A percentile compares a stretch with the other conserved stretches of the same genome.
Evolutionary conservation across 1,139 yeast genomes (phyloP).

Genomic region (Saccharomyces hybrid): DNA sequence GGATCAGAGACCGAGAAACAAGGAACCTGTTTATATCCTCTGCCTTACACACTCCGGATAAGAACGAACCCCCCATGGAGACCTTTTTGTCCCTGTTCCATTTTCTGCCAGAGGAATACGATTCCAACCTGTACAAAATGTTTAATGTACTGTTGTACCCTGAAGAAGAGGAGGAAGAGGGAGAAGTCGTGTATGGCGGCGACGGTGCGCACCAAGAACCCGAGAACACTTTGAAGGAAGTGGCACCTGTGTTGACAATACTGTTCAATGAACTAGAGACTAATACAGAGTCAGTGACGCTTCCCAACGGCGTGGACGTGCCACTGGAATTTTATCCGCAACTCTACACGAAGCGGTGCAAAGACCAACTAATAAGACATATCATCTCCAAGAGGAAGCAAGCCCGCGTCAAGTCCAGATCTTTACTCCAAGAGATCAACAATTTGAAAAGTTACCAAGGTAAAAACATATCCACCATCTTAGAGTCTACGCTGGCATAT

Average conservation of each 20-base stretch:
- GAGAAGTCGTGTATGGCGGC: slow-evolving; percentile 3
- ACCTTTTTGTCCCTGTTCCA: slow-evolving; percentile 25
- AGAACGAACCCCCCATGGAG: slow-evolving; percentile 13
- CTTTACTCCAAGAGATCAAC: slow-evolving; percentile 17
- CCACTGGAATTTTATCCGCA: slow-evolving; percentile 31
- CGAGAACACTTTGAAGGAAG: slow-evolving; percentile 22
- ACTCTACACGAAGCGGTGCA: slow-evolving; percentile 24
- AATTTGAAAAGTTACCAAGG: slow-evolving; percentile 28
- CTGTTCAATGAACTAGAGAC: slow-evolving; percentile 29
- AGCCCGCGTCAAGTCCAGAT: slow-evolving; percentile 16
- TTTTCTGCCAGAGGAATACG: slow-evolving; percentile 31
- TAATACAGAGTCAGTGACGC: slow-evolving; percentile 14
- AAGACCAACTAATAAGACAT: slow-evolving; percentile 23
- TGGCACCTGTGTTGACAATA: slow-evolving; percentile 27
- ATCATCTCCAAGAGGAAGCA: slow-evolving; percentile 19
- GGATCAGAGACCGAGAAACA: slow-evolving; percentile 8
- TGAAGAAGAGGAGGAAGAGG: slow-evolving; percentile 16
- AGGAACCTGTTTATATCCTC: slow-evolving; percentile 21
- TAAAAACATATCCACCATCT: slow-evolving; percentile 22
- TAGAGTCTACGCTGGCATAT: slow-evolving; percentile 25
- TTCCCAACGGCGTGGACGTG: slow-evolving; percentile 25
- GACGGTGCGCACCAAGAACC: slow-evolving; percentile 5
- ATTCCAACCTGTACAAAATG: slow-evolving; percentile 27
- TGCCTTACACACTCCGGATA: slow-evolving; percentile 20
- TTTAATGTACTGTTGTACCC: slow-evolving; percentile 28